Evolutionary conservation across 164 flowering plant species (phyloP), one percentile per base, ranked within the genome.

Genomic region (Akebia trifoliata): DNA sequence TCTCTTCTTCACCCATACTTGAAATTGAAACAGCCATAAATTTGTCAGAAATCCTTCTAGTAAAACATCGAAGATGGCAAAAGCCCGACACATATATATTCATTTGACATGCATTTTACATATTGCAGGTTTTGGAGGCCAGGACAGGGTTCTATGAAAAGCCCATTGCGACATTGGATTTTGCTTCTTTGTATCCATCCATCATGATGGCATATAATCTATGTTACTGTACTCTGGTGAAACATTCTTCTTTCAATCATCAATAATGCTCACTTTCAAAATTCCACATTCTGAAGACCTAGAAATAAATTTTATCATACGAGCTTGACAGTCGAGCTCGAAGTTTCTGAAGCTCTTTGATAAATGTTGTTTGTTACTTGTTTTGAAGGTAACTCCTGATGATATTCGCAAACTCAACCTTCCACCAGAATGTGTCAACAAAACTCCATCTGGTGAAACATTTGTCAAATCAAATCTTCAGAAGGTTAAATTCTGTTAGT

Each of bases 201-300:
- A 90, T 94, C 63, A 94, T 90, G 99, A 90, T 93, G 97, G 99
- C 99, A 45, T 94, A 94, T 72, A 94, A 94, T 75, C 68, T 94
- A 56, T 93, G 99, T 61, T 94, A 90, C 67, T 88, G 99, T 73
- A 94, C 96, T 45, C 79, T 90, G 90, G 99, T 93, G 54, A 76
- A 35, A 15, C 35, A 29, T 50, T 50, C 48, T 61, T 64, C 53
- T 32, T 42, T 34, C 17, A 31, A 47, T 8, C 42, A 42, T 57
- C 45, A 17, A 22, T 21, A 14, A 21, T 18, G 3, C 22, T 49
- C 56, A 12, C 31, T 17, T 6, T 12, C 7, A 10, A 12, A 59
- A 2, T 39, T 3, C 22, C 21, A 6, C 28, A 14, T 37, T 38
- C 9, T 59, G 48, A 4, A 25, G 49, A 37, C 15, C 24, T 29